Evolutionary conservation across 306 rosid species (phyloP), one percentile per base, ranked within the genome.

Genomic region (Vigna trinervia): DNA sequence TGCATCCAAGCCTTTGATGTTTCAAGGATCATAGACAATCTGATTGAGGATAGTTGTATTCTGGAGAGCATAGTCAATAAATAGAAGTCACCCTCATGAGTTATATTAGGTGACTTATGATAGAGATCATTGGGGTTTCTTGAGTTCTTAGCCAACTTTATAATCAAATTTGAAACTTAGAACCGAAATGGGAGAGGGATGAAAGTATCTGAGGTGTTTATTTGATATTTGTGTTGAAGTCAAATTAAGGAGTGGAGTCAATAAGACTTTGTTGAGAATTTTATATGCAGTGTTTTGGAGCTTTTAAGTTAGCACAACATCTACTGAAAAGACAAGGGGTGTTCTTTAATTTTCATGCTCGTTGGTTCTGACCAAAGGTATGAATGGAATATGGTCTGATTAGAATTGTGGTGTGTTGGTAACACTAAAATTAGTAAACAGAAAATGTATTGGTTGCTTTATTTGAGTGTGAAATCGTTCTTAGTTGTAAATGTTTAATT

Each of bases 281-380:
- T 71, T 48, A 60, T 61, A 23, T 68, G 45, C 52, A 45, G 63
- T 45, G 39, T 78, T 60, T 47, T 54, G 39, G 59, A 51, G 28
- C 11, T 53, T 82, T 61, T 62, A 54, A 46, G 73, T 81, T 75
- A 68, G 71, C 67, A 69, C n/a, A 63, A 62, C 70, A 62, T 63
- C 54, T 53, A 20, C 45, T 23, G 75, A 52, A 56, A 82, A 43
- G 62, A 71, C 56, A 36, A 54, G 6, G 72, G 0, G 45, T 30
- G 73, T 59, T 78, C 34, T 80, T 39, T 63, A 26, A 54, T 45
- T 67, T 69, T 15, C 54, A 30, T 72, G 28, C 46, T 48, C 59
- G 19, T 54, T 23, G 2, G 26, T 23, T 1, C 1, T 23, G 1
- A 1, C 26, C 23, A 22, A 1, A 22, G 23, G 23, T 22, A 22